A percentile compares a stretch with the other conserved stretches of the same genome.
Evolutionary conservation across 2,329 filamentous ascomycete species (phyloP).

Genomic region (Zasmidium angulare): DNA sequence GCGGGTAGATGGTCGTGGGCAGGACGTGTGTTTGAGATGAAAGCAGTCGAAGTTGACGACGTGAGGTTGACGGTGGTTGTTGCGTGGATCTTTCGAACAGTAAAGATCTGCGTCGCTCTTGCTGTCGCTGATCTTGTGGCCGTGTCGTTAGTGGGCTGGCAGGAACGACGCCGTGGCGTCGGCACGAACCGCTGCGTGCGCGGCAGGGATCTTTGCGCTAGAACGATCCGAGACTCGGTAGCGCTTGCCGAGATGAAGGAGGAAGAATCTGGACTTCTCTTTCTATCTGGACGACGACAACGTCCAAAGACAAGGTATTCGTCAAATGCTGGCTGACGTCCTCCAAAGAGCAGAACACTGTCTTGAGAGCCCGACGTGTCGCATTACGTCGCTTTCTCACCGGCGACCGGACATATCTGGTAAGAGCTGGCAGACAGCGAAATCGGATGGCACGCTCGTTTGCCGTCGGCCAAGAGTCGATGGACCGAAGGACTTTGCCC

Average conservation of each 20-base stretch:
- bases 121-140: no score
- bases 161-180: background rate
- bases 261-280: background rate
- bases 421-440: no score
- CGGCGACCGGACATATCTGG: background rate
- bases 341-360: no score
- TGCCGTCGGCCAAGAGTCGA: background rate
- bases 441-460: background rate
- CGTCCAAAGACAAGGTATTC: no score
- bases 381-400: no score
- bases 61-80: background rate
- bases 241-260: background rate
- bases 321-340: no score
- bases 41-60: background rate
- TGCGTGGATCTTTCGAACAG: background rate
- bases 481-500: background rate
- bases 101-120: background rate
- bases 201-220: background rate
- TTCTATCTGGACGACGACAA: background rate
- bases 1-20: no score
- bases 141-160: background rate
- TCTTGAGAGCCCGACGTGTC: no score
- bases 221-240: background rate
- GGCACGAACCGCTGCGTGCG: background rate
- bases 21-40: background rate